phyloP scores from a whole-genome alignment of 805 yeast genomes.

The Ogataea glucozyma region DNA sequence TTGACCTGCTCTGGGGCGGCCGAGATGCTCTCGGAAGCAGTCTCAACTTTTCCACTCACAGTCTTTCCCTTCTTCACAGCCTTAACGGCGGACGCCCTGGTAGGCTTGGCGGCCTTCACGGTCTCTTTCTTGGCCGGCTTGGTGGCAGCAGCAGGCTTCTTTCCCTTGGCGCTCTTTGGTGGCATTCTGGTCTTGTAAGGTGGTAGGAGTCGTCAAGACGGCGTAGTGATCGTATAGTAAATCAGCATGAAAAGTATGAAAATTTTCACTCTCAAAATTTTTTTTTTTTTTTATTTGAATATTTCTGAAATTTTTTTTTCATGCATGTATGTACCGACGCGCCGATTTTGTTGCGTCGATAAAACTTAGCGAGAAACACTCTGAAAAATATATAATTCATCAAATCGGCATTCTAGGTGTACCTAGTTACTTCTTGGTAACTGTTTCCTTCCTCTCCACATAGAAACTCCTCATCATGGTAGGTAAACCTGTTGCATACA shows the following conservation, averaged over 20 bases:
- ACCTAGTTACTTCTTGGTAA: no score
- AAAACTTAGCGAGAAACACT: no score
- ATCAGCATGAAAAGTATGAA: background rate
- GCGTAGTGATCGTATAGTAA: background rate
- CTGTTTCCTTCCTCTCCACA: no score
- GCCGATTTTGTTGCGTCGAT: constrained; percentile 3
- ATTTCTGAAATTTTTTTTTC: background rate
- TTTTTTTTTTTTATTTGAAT: background rate
- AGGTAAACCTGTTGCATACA: no score
- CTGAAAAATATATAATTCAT: no score
- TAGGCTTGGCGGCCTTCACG: constrained; percentile 2
- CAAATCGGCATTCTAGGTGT: no score
- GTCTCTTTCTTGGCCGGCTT: constrained; percentile 4
- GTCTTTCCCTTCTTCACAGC: constrained; percentile 21
- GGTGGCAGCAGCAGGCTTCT: constrained; percentile 12
- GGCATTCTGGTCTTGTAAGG: constrained; percentile 16
- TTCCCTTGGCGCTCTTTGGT: constrained; percentile 22
- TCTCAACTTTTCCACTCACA: constrained; percentile 15
- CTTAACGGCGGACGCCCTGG: constrained; percentile 18
- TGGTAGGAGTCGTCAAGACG: background rate
- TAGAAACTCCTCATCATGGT: no score
- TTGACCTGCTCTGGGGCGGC: background rate
- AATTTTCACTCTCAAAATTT: constrained; percentile 4
- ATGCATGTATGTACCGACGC: background rate
- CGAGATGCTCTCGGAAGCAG: no score